phyloP scores from a whole-genome alignment of 2,329 filamentous ascomycete genomes.

The Ophiognomonia clavigignenti-juglandacearum region DNA sequence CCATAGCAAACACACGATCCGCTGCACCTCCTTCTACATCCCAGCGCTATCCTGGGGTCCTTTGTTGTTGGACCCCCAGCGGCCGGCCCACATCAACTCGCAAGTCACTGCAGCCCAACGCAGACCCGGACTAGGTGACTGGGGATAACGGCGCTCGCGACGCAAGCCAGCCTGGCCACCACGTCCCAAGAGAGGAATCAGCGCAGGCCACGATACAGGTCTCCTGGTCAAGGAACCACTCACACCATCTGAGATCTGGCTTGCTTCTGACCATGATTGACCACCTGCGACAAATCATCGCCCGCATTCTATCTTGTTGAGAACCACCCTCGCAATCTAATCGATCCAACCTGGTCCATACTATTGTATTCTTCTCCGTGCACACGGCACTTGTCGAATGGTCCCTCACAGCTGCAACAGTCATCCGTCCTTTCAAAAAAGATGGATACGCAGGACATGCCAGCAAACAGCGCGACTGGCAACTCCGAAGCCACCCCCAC shows the following conservation, averaged over 20 bases:
- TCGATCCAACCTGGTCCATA: constrained; percentile 19
- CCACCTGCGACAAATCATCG: constrained; percentile 13
- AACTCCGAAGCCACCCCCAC: constrained; percentile 18
- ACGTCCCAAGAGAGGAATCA: constrained; percentile 9
- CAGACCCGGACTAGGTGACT: constrained; percentile 7
- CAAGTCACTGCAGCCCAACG: constrained; percentile 4
- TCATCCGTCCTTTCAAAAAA: constrained; percentile 14
- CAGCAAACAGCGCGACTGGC: constrained; percentile 26
- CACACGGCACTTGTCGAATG: constrained; percentile 5
- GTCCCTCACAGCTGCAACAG: constrained; percentile 1
- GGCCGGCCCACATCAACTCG: constrained; percentile 9
- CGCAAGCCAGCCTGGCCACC: constrained; percentile 15
- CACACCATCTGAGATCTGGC: too few relatives aligned
- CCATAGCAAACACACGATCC: not conserved
- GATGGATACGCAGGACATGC: constrained; percentile 35
- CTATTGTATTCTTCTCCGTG: constrained; percentile 13
- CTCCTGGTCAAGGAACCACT: constrained; percentile 3
- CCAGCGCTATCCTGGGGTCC: constrained; percentile 4
- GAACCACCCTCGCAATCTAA: constrained; percentile 8
- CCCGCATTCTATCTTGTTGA: constrained; percentile 9
- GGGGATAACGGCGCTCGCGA: constrained; percentile 13
- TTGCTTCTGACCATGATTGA: constrained; percentile 11
- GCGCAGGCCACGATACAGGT: constrained; percentile 15
- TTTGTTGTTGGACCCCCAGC: constrained; percentile 5
- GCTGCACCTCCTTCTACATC: constrained; percentile 6